Evolutionary conservation across 768 basidiomycete genomes (phyloP).

Genomic region (Bullera alba): DNA sequence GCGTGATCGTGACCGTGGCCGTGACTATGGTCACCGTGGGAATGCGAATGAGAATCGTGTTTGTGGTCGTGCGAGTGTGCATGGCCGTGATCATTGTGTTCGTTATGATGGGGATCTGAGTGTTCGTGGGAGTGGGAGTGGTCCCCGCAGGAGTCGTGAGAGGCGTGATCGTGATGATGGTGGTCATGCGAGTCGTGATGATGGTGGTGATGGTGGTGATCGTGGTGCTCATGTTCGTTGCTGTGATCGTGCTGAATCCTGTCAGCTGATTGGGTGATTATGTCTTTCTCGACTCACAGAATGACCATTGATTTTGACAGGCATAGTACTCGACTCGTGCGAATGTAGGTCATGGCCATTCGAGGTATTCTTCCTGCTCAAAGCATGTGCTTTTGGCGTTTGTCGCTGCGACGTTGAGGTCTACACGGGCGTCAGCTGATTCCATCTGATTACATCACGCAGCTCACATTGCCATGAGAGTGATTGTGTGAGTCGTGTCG

Average conservation of each 20-base stretch:
- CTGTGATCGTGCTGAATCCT: slow-evolving; percentile 1
- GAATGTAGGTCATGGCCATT: background rate
- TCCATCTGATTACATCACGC: too few species aligned
- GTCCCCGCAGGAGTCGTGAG: slow-evolving; percentile 23
- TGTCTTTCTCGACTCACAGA: too few species aligned
- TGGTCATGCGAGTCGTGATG: slow-evolving; percentile 48
- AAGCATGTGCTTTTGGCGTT: too few species aligned
- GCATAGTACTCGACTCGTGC: too few species aligned
- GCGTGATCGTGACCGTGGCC: slow-evolving; percentile 53
- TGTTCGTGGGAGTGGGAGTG: slow-evolving; percentile 17
- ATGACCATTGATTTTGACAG: background rate
- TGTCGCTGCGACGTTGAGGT: too few species aligned
- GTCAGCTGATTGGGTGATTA: too few species aligned
- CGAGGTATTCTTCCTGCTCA: too few species aligned
- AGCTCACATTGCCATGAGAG: background rate
- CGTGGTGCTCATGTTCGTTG: slow-evolving; percentile 12
- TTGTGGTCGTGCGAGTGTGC: slow-evolving; percentile 8
- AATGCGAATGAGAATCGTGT: slow-evolving; percentile 21
- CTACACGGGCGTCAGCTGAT: too few species aligned
- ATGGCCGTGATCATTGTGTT: slow-evolving; percentile 11
- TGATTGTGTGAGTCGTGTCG: background rate
- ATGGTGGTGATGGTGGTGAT: slow-evolving; percentile 18
- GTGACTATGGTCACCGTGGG: slow-evolving; percentile 17
- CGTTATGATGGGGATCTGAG: slow-evolving; percentile 15
- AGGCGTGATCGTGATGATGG: slow-evolving; percentile 37